Conservation (phyloP, 805 yeast genomes). For the Limtongia smithiae region DNA sequence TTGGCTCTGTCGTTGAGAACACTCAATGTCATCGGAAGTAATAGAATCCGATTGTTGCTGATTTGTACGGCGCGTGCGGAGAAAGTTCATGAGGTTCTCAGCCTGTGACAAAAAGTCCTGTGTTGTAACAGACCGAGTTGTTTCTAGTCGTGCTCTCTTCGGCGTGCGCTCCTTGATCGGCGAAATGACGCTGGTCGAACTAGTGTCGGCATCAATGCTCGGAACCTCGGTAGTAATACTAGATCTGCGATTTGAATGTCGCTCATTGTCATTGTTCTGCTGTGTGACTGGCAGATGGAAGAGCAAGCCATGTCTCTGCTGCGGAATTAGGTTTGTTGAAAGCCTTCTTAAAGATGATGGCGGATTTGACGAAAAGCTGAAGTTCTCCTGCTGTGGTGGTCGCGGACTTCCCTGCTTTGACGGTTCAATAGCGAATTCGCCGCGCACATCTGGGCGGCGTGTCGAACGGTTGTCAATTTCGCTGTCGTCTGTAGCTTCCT, state of each 20-base stretch:
- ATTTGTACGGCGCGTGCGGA: conserved; percentile 19
- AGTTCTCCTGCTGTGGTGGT: conserved; percentile 23
- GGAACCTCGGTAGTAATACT: too few species aligned
- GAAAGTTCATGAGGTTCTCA: conserved; percentile 31
- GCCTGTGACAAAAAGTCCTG: conserved; percentile 34
- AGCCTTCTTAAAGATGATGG: not conserved
- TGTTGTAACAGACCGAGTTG: conserved; percentile 16
- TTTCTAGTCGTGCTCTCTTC: conserved; percentile 13
- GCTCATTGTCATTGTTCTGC: conserved; percentile 3
- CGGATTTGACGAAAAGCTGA: conserved; percentile 6
- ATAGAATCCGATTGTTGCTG: conserved; percentile 7
- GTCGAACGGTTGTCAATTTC: conserved; percentile 10
- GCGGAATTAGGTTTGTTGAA: not conserved
- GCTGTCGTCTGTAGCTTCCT: not conserved
- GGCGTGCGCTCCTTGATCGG: conserved; percentile 23
- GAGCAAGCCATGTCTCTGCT: conserved; percentile 28
- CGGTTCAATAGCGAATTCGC: conserved; percentile 11
- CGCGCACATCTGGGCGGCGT: conserved; percentile 3
- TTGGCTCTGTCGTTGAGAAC: conserved; percentile 20
- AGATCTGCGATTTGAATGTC: too few species aligned
- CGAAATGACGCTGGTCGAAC: conserved; percentile 8
- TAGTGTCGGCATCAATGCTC: not conserved
- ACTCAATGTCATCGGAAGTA: conserved; percentile 17
- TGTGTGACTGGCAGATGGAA: conserved; percentile 34
- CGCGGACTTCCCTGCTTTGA: conserved; percentile 14